These are phyloP conservation scores for Tetrahymena elliotti DNA, from an alignment of 73 alveolate genomes.

Conservation along the genomic window DNA sequence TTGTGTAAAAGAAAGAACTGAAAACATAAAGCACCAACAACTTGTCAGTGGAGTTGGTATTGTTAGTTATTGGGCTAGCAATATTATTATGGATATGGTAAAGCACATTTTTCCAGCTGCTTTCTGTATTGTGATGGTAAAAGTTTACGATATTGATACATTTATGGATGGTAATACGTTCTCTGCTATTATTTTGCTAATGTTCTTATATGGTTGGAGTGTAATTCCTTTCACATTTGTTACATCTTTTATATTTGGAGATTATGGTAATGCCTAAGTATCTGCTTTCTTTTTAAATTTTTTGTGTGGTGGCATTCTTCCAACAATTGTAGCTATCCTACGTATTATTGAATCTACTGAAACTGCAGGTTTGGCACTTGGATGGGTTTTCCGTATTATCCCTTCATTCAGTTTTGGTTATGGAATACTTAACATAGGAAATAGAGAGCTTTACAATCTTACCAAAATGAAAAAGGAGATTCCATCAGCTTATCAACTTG, in stretches of 20 bases:
- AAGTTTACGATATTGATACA: conserved; percentile 48
- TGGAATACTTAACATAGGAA: conserved; percentile 67
- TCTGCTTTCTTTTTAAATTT: conserved; percentile 44
- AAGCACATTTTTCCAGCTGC: conserved; percentile 75
- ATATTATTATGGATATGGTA: conserved; percentile 73
- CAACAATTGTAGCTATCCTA: conserved; percentile 48
- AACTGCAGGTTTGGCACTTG: conserved; percentile 47
- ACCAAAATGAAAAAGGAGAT: conserved; percentile 12
- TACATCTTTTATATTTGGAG: conserved; percentile 48
- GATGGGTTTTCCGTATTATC: conserved; percentile 72
- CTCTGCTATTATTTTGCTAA: conserved; percentile 45
- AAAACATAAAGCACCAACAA: conserved; percentile 83
- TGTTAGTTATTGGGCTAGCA: conserved; percentile 85
- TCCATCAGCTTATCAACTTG: conserved; percentile 26
- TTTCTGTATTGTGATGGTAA: conserved; percentile 47
- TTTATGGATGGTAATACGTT: conserved; percentile 27
- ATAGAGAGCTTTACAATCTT: conserved; percentile 10
- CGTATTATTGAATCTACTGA: conserved; percentile 52
- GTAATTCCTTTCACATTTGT: conserved; percentile 65
- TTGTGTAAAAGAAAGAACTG: conserved; percentile 91
- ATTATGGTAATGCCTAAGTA: conserved; percentile 48
- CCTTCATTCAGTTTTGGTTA: conserved; percentile 88
- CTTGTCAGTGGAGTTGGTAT: conserved; percentile 82
- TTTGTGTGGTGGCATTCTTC: conserved; percentile 49
- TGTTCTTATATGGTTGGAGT: conserved; percentile 64